phyloP scores from a whole-genome alignment of 768 basidiomycete species.

The Podaxis mareebaensis region DNA sequence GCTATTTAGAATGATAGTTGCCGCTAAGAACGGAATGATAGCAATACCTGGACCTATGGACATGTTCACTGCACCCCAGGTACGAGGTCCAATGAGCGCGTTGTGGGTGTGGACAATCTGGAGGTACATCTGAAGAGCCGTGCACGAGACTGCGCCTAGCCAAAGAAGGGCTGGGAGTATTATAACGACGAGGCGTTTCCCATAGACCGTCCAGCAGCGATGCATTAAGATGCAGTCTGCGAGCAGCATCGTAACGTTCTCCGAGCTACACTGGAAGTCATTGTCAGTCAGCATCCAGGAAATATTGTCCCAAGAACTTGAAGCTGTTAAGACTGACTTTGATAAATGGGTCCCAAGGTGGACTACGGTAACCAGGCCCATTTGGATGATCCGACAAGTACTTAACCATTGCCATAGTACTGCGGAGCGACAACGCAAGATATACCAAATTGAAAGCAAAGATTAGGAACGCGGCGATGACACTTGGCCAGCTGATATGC shows the following conservation, averaged over 20 bases:
- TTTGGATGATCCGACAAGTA: not conserved
- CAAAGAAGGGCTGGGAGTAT: not conserved
- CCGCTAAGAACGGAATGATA: not conserved
- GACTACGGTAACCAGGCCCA: not conserved
- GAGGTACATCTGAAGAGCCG: not conserved
- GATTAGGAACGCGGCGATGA: not conserved
- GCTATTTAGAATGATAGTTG: not conserved
- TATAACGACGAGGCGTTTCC: not conserved
- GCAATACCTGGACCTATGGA: slow-evolving; percentile 1
- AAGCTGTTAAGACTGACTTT: not conserved
- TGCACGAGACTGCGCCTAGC: not conserved
- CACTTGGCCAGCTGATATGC: not conserved
- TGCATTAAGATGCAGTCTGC: not conserved
- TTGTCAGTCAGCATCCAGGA: too few species aligned
- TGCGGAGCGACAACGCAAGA: not conserved
- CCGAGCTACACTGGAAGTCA: not conserved
- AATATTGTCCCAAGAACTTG: not conserved
- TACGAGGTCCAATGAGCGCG: not conserved
- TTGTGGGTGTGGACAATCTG: not conserved
- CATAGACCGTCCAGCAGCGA: not conserved
- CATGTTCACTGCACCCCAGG: not conserved
- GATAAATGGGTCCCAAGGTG: not conserved
- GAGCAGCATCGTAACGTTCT: not conserved
- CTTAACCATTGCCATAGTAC: not conserved
- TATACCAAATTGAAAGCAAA: not conserved